Conservation (phyloP, 2,329 filamentous ascomycete species). For the Alternaria ventricosa region DNA sequence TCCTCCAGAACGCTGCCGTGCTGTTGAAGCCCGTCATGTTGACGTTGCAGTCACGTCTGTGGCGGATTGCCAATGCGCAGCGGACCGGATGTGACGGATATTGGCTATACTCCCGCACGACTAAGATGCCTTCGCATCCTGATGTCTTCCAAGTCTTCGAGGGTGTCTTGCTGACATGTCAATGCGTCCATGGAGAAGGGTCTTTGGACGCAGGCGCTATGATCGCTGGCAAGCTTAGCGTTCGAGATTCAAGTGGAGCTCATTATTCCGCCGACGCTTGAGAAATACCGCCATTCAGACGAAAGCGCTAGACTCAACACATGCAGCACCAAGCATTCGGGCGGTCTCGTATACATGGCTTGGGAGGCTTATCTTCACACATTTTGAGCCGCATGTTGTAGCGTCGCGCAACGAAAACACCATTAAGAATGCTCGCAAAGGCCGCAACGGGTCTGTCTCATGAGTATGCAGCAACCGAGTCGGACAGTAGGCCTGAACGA, state of each 20-base stretch:
- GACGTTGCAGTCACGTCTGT: not conserved
- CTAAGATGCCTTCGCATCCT: not conserved
- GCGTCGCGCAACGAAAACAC: not conserved
- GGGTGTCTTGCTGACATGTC: not conserved
- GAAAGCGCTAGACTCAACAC: not conserved
- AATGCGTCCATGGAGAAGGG: not conserved
- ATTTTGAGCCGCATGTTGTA: not conserved
- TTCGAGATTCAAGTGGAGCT: constrained; percentile 1
- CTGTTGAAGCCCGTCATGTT: not conserved
- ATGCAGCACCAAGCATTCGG: constrained; percentile 11
- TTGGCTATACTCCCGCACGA: not conserved
- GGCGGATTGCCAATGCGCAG: not conserved
- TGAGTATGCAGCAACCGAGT: not conserved
- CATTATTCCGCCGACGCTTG: constrained; percentile 5
- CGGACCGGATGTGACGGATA: not conserved
- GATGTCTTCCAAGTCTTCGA: not conserved
- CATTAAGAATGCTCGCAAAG: not conserved
- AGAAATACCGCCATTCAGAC: constrained; percentile 13
- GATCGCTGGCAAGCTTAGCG: constrained; percentile 1
- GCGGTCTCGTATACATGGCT: constrained; percentile 3
- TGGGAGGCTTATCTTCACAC: constrained; percentile 6
- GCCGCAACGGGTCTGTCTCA: not conserved
- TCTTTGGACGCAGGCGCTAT: not conserved
- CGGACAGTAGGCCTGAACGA: not conserved
- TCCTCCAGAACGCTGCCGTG: not conserved